Evolutionary conservation across 169 alveolate species (phyloP).

Genomic region (Plasmodium chabaudi): DNA sequence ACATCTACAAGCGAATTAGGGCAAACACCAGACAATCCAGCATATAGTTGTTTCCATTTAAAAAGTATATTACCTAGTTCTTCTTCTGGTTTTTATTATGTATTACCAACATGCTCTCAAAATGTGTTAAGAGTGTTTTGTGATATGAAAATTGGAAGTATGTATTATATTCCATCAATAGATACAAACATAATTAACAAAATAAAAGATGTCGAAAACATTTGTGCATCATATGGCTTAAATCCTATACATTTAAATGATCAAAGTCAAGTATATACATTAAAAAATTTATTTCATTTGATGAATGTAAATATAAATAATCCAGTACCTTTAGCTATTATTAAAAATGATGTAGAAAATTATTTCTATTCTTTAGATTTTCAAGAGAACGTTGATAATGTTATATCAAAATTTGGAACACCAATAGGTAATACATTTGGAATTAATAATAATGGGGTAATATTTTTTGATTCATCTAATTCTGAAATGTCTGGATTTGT

Average conservation of each 20-base stretch:
- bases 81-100: conserved; percentile 91
- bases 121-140: conserved; percentile 90
- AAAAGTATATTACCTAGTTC: conserved; percentile 84
- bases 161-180: conserved; percentile 85
- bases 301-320: conserved; percentile 73
- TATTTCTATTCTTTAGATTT: conserved; percentile 77
- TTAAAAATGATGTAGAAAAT: conserved; percentile 43
- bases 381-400: conserved; percentile 74
- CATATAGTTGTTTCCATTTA: conserved; percentile 88
- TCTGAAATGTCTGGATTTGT: conserved; percentile 84
- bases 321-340: conserved; percentile 79
- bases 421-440: conserved; percentile 79
- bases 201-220: conserved; percentile 68
- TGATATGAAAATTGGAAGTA: conserved; percentile 89
- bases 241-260: conserved; percentile 77
- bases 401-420: conserved; percentile 51
- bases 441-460: conserved; percentile 75
- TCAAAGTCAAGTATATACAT: conserved; percentile 53
- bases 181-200: conserved; percentile 48
- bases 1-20: conserved; percentile 80
- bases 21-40: conserved; percentile 80
- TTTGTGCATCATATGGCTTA: conserved; percentile 77
- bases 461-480: conserved; percentile 80
- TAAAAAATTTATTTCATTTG: conserved; percentile 42
- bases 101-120: conserved; percentile 87